These are phyloP conservation scores for Galerina marginata DNA, from an alignment of 768 basidiomycete species.

Conservation along the genomic window DNA sequence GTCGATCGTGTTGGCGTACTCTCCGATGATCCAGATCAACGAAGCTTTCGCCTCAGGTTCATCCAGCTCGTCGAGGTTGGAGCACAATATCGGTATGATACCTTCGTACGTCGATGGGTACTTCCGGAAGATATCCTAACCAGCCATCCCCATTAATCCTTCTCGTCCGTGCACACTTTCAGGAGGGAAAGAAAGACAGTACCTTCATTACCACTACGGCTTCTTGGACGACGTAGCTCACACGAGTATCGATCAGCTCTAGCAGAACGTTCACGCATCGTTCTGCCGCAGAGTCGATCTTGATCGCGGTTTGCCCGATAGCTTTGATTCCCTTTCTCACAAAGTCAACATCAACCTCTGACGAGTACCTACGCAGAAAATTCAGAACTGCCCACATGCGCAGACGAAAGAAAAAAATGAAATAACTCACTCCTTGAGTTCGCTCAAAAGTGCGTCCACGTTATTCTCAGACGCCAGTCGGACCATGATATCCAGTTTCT, in stretches of 20 bases:
- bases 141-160: neutral
- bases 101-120: conserved; percentile 97
- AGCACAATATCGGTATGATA: conserved; percentile 92
- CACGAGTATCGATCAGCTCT: conserved; percentile 90
- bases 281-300: conserved; percentile 91
- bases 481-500: conserved; percentile 99
- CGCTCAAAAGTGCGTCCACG: conserved; percentile 92
- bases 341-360: conserved; percentile 98
- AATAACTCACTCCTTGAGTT: conserved; percentile 85
- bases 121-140: conserved; percentile 95
- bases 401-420: neutral
- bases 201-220: conserved; percentile 99
- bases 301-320: conserved; percentile 96
- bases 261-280: conserved; percentile 93
- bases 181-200: neutral
- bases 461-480: conserved; percentile 89
- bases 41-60: conserved; percentile 99
- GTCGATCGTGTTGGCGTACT: conserved; percentile 97
- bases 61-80: conserved; percentile 94
- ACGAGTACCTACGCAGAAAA: conserved; percentile 72
- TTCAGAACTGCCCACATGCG: neutral
- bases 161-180: neutral
- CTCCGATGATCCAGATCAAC: conserved; percentile 98
- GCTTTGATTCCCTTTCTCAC: conserved; percentile 94
- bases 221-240: conserved; percentile 98